Base-by-base conservation (phyloP, 768 basidiomycete species). In the Lentinula lateritia region DNA sequence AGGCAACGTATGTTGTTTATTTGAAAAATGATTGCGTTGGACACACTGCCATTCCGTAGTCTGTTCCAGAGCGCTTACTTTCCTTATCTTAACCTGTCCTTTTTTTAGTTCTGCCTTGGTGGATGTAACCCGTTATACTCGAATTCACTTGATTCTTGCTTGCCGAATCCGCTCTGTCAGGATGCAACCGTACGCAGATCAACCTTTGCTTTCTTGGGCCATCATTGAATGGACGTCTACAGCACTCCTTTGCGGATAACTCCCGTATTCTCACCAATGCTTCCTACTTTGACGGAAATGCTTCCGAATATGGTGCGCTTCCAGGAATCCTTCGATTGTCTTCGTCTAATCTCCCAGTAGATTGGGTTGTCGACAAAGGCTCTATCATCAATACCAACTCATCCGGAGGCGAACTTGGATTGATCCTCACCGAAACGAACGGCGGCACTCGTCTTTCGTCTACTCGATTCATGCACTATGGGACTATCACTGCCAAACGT, bases 91-190 rank as follows among this genome's bases (percentile, higher is more conserved):
- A n/a, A 18, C 13, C 35, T 50, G 35, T 35, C 48, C 38, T 50
- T 58, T 38, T 28, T 45, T 43, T 48, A 91, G 86, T 93, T 86
- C 71, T 93, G 92, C 69, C 76, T 92, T 38, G 90, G 90, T 52
- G 93, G 93, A n/a, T 95, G 93, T 76, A 85, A 94, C 68, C 91
- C 93, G 18, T 78, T 92, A 35, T 73, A 78, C 46, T 94, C 92
- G 6, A 67, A 85, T 67, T 70, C 80, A 3, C 72, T 88, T 42
- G 73, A 74, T 61, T 91, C 92, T 0, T 95, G 91, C 74, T 72
- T 69, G 52, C 90, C 91, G 1, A 81, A 80, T 50, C 92, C 93
- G 0, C 70, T 93, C 43, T 95, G 93, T 73, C 68, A 87, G 68
- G 81, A 78, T 67, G 77, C 78, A 20, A 83, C 77, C 35, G 86